Percentiles rank a stretch among this genome's conserved stretches.
phyloP scores from a whole-genome alignment of 2,329 filamentous ascomycete species.

The Chalara sp. region DNA sequence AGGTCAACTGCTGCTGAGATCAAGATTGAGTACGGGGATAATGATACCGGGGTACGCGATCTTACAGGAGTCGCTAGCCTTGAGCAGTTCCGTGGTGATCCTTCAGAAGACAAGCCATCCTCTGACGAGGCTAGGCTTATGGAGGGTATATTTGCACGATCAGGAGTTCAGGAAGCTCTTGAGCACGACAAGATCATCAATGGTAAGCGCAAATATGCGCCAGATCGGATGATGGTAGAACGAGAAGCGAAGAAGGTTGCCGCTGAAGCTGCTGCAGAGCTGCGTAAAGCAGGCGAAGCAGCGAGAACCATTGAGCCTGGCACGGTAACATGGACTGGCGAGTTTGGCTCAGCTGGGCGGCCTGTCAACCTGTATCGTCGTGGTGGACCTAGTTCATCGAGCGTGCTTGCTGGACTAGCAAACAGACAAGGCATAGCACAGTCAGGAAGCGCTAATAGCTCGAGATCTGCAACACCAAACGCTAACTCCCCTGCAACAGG shows the following conservation, averaged over 20 bases:
- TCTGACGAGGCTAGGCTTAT: constrained; percentile 71
- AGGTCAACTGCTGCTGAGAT: constrained; percentile 1
- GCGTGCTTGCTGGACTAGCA: constrained; percentile 50
- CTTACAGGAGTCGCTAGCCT: constrained; percentile 56
- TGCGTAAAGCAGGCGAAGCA: constrained; percentile 65
- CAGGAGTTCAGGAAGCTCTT: constrained; percentile 82
- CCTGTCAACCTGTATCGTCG: constrained; percentile 43
- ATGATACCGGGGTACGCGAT: constrained; percentile 40
- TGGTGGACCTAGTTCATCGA: constrained; percentile 45
- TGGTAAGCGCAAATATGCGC: constrained; percentile 62
- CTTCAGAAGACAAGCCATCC: constrained; percentile 32
- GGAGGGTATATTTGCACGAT: constrained; percentile 80
- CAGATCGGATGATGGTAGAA: constrained; percentile 72
- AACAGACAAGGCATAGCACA: constrained; percentile 40
- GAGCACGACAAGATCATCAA: constrained; percentile 91
- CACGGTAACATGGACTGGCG: constrained; percentile 89
- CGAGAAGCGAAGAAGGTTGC: constrained; percentile 77
- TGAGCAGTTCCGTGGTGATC: constrained; percentile 53
- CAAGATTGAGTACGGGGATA: constrained; percentile 19
- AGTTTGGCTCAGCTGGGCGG: constrained; percentile 69
- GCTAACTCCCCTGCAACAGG: constrained; percentile 32
- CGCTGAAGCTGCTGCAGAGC: constrained; percentile 66
- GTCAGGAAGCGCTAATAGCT: constrained; percentile 34
- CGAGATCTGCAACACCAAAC: constrained; percentile 40
- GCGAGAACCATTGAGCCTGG: constrained; percentile 71